Percentiles rank a stretch among this genome's conserved stretches.
Evolutionary conservation across 805 yeast species (phyloP).

Genomic region (Metschnikowia dekortorum): DNA sequence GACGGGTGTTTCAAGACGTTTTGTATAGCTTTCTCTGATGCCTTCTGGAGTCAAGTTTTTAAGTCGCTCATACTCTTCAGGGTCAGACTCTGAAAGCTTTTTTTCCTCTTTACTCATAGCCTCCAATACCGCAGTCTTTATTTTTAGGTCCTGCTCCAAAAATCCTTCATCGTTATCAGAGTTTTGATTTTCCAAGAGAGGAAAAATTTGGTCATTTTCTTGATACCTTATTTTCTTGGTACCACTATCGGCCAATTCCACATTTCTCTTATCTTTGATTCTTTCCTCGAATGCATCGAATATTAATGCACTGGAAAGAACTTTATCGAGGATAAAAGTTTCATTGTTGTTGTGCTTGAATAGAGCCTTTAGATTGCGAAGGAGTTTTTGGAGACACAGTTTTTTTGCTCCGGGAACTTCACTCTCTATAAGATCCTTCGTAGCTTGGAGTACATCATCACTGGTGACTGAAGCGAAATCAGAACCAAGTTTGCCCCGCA

Average conservation of each 20-base stretch:
- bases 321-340: constrained; percentile 34
- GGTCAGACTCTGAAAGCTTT: constrained; percentile 5
- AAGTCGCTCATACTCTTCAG: constrained; percentile 15
- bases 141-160: constrained; percentile 12
- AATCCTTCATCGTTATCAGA: not conserved
- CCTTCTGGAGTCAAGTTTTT: constrained; percentile 16
- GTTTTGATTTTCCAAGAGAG: constrained; percentile 2
- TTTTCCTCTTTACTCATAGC: constrained; percentile 20
- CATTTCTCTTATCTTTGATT: not conserved
- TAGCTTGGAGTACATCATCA: constrained; percentile 14
- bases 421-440: constrained; percentile 14
- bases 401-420: constrained; percentile 15
- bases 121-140: constrained; percentile 22
- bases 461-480: constrained; percentile 16
- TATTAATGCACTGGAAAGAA: constrained; percentile 24
- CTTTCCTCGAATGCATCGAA: constrained; percentile 22
- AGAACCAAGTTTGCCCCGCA: constrained; percentile 18
- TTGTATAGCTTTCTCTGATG: constrained; percentile 13
- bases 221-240: constrained; percentile 2
- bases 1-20: not conserved
- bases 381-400: constrained; percentile 23
- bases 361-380: constrained; percentile 26
- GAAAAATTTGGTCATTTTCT: constrained; percentile 6
- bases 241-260: not conserved
- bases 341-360: constrained; percentile 31